Conservation (phyloP, 2,329 filamentous ascomycete species). For the Neonectria magnoliae region DNA sequence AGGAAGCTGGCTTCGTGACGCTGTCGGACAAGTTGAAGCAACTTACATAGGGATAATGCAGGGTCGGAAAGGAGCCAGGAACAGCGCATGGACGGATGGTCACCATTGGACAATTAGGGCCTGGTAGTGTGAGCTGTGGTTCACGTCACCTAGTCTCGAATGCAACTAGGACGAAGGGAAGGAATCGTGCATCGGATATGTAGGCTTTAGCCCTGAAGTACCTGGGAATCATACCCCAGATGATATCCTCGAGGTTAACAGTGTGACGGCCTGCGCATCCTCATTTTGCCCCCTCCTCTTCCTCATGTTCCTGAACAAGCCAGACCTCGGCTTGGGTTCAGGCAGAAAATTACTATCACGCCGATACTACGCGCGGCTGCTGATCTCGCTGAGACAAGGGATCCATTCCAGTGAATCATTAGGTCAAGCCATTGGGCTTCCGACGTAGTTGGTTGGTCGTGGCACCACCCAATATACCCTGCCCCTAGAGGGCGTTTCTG, state of each 20-base stretch:
- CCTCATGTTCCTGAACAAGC: neutral
- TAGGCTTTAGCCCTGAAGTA: neutral
- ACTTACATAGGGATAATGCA: slow-evolving; percentile 14
- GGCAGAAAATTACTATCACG: neutral
- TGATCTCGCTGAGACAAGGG: neutral
- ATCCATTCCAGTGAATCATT: neutral
- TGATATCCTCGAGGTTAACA: neutral
- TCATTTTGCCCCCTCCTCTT: neutral
- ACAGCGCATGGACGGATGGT: neutral
- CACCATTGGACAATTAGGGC: neutral
- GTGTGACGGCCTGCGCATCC: neutral
- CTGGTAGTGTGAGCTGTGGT: neutral
- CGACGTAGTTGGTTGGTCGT: neutral
- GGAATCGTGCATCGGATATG: neutral
- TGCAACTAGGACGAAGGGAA: slow-evolving; percentile 17
- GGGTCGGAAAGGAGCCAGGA: neutral
- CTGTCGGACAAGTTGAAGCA: slow-evolving; percentile 43
- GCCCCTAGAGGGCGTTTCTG: neutral
- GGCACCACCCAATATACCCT: neutral
- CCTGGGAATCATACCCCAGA: neutral
- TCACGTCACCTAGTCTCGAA: neutral
- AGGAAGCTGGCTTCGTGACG: slow-evolving; percentile 46
- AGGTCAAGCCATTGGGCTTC: neutral
- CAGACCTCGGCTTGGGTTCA: neutral
- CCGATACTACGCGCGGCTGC: neutral